Percentiles rank a stretch among this genome's conserved stretches.
phyloP scores from a whole-genome alignment of 1,139 yeast species.

The Suhomyces atakaporum region DNA sequence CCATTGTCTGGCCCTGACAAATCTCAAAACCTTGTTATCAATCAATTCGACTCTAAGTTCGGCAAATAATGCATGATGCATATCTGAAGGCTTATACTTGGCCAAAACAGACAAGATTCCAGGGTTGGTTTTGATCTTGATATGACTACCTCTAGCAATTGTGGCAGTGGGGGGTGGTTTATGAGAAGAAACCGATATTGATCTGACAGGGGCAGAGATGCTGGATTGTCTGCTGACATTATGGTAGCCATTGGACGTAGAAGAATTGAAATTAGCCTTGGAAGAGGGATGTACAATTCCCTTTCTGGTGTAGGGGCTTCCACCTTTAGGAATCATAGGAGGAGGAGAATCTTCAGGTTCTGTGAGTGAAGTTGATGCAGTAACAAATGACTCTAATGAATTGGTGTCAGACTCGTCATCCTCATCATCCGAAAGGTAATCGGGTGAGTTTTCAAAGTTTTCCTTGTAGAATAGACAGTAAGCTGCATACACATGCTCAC shows the following conservation, averaged over 20 bases:
- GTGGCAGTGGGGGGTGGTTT: not conserved
- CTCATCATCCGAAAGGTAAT: slow-evolving; percentile 20
- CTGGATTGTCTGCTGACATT: slow-evolving; percentile 4
- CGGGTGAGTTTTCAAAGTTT: slow-evolving; percentile 27
- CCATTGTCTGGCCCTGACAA: slow-evolving; percentile 48
- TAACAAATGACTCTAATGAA: slow-evolving; percentile 39
- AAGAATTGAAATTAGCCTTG: slow-evolving; percentile 2
- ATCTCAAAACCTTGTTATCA: slow-evolving; percentile 40
- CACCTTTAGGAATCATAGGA: slow-evolving; percentile 9
- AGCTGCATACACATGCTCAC: slow-evolving; percentile 24
- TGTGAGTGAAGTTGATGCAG: slow-evolving; percentile 38
- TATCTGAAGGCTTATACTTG: slow-evolving; percentile 27
- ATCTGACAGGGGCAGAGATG: not conserved
- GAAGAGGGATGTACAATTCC: slow-evolving; percentile 11
- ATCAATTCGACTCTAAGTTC: slow-evolving; percentile 34
- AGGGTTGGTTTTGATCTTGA: slow-evolving; percentile 21
- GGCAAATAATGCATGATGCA: slow-evolving; percentile 28
- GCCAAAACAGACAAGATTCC: slow-evolving; percentile 20
- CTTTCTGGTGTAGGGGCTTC: slow-evolving; percentile 11
- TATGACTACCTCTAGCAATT: slow-evolving; percentile 1
- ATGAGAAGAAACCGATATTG: not conserved
- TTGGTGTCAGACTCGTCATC: slow-evolving; percentile 26
- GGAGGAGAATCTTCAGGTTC: slow-evolving; percentile 16
- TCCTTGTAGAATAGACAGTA: slow-evolving; percentile 27
- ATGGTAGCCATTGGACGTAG: slow-evolving; percentile 8